These are phyloP conservation scores for Xylaria nigripes DNA, from an alignment of 495 filamentous ascomycete genomes.

Conservation along the genomic window DNA sequence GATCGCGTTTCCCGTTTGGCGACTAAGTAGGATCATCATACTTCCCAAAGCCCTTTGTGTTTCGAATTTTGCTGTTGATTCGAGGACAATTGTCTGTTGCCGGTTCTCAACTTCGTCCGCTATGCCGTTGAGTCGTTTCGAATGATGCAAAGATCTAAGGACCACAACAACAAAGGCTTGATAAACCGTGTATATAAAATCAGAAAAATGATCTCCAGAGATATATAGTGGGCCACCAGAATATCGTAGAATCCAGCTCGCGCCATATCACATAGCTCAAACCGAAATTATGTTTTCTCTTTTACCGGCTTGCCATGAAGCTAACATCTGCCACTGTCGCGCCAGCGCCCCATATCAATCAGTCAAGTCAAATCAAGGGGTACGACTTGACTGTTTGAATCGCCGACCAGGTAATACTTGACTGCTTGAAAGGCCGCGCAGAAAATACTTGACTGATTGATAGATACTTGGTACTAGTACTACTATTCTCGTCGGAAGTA, in stretches of 20 bases:
- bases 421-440: no score
- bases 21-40: neutral
- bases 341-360: no score
- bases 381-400: no score
- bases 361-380: no score
- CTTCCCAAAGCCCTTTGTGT: neutral
- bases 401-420: no score
- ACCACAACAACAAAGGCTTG: neutral
- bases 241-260: neutral
- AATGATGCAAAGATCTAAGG: neutral
- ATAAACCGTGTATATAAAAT: neutral
- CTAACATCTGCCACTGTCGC: constrained; percentile 13
- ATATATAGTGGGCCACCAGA: neutral
- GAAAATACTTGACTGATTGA: no score
- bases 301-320: constrained; percentile 16
- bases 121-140: neutral
- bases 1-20: neutral
- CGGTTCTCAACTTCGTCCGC: neutral
- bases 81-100: constrained; percentile 8
- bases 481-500: no score
- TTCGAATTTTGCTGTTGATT: neutral
- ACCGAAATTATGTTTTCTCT: neutral
- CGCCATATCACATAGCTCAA: neutral
- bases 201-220: neutral
- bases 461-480: no score